A percentile compares a stretch with the other conserved stretches of the same genome.
Conservation (phyloP, 169 alveolate genomes). For the Plasmodium relictum region DNA sequence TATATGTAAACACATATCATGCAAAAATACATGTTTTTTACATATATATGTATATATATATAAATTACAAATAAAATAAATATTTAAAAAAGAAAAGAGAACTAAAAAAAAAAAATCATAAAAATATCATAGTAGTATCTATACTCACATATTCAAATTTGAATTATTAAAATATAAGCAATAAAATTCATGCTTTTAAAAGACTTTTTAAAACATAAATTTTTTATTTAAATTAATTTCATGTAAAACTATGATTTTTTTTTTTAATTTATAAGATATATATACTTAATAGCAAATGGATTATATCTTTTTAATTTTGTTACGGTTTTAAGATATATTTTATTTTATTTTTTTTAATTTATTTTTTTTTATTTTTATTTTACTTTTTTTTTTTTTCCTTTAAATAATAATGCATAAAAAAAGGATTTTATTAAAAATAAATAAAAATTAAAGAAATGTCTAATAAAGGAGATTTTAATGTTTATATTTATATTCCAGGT, state of each 20-base stretch:
- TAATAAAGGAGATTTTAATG: constrained; percentile 5
- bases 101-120: too few relatives aligned
- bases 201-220: too few relatives aligned
- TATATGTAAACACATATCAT: neutral
- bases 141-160: too few relatives aligned
- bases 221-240: neutral
- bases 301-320: too few relatives aligned
- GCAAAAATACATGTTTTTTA: constrained; percentile 17
- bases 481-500: constrained; percentile 54
- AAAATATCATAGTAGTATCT: too few relatives aligned
- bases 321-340: neutral
- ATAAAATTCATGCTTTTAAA: too few relatives aligned
- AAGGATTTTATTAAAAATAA: neutral
- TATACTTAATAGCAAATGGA: neutral
- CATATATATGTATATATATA: too few relatives aligned
- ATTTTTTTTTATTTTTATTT: neutral
- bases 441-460: constrained; percentile 5
- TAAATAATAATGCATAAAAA: neutral
- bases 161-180: too few relatives aligned
- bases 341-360: neutral
- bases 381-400: neutral
- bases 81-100: too few relatives aligned
- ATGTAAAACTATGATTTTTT: neutral
- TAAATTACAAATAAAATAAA: too few relatives aligned
- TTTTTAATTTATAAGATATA: neutral